These are phyloP conservation scores for Bryum argenteum DNA, from an alignment of 225 moss, liverwort and hornwort species.

Conservation along the genomic window DNA sequence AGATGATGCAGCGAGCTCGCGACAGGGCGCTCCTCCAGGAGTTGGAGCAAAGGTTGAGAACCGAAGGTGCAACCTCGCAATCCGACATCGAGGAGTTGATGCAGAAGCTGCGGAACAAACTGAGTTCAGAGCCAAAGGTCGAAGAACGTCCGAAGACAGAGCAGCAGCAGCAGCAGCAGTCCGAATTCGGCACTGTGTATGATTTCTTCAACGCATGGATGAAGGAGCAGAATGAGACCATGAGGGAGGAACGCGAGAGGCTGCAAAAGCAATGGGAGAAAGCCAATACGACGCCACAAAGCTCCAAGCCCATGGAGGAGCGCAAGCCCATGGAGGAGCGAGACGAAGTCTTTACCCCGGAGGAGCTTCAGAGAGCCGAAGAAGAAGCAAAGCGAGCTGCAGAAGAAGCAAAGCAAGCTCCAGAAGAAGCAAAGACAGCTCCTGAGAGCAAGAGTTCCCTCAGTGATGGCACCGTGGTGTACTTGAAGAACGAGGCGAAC, in stretches of 20 bases:
- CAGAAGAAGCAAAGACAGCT: slow-evolving; percentile 15
- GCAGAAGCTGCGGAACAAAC: slow-evolving; percentile 58
- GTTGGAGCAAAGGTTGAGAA: slow-evolving; percentile 58
- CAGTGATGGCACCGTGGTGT: slow-evolving; percentile 63
- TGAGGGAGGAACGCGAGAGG: slow-evolving; percentile 44
- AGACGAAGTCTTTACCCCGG: slow-evolving; percentile 42
- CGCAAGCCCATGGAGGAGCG: slow-evolving; percentile 30
- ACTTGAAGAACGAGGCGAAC: slow-evolving; percentile 70
- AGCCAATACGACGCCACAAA: slow-evolving; percentile 8
- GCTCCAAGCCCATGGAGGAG: slow-evolving; percentile 18
- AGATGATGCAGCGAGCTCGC: slow-evolving; percentile 30
- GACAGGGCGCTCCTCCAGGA: slow-evolving; percentile 54
- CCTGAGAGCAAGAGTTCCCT: slow-evolving; percentile 32
- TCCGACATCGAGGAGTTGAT: slow-evolving; percentile 45
- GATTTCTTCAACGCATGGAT: slow-evolving; percentile 57
- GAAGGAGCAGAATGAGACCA: slow-evolving; percentile 45
- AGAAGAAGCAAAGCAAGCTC: slow-evolving; percentile 4
- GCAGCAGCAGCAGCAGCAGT: slow-evolving; percentile 10
- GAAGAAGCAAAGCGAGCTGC: slow-evolving; percentile 27
- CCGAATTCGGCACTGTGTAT: slow-evolving; percentile 31
- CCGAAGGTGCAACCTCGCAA: slow-evolving; percentile 32
- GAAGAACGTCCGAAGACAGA: slow-evolving; percentile 16
- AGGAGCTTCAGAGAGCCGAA: slow-evolving; percentile 39
- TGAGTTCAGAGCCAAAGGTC: slow-evolving; percentile 36
- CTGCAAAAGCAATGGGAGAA: slow-evolving; percentile 61